Percentiles rank a stretch among this genome's conserved stretches.
Evolutionary conservation across 106 monocot genomes (phyloP).

Genomic region (Platanthera zijinensis): DNA sequence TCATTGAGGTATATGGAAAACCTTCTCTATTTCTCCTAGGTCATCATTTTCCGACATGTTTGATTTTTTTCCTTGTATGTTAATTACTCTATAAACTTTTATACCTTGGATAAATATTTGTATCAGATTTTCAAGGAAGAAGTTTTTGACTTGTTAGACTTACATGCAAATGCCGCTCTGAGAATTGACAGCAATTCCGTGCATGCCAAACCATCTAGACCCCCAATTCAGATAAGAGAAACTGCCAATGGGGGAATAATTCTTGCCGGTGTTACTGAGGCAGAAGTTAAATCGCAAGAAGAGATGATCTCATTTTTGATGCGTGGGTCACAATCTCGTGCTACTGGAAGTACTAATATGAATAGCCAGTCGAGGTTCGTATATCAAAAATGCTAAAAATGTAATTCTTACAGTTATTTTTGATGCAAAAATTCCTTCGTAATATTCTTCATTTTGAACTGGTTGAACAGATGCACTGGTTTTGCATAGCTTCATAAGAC

Average conservation of each 20-base stretch:
- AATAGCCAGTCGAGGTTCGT: conserved; percentile 95
- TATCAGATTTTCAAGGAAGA: conserved; percentile 98
- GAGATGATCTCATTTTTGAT: conserved; percentile 83
- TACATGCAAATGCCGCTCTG: conserved; percentile 27
- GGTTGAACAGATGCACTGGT: not conserved
- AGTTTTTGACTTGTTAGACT: conserved; percentile 89
- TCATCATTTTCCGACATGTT: not conserved
- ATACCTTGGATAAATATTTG: not conserved
- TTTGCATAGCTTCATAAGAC: not conserved
- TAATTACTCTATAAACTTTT: not conserved
- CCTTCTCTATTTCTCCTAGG: not conserved
- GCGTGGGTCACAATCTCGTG: conserved; percentile 80
- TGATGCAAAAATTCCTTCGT: not conserved
- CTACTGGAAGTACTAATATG: conserved; percentile 97
- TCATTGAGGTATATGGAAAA: conserved; percentile 61
- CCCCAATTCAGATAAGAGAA: conserved; percentile 97
- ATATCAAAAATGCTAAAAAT: not conserved
- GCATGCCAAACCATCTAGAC: conserved; percentile 43
- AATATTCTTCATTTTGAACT: not conserved
- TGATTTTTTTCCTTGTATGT: not conserved
- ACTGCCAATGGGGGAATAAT: conserved; percentile 85
- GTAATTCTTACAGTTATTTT: not conserved
- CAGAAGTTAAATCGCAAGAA: conserved; percentile 78
- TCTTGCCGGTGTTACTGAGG: conserved; percentile 84
- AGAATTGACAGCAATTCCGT: conserved; percentile 29